phyloP scores from a whole-genome alignment of 352 stramenopile species.

The Globisporangium acanthophoron region DNA sequence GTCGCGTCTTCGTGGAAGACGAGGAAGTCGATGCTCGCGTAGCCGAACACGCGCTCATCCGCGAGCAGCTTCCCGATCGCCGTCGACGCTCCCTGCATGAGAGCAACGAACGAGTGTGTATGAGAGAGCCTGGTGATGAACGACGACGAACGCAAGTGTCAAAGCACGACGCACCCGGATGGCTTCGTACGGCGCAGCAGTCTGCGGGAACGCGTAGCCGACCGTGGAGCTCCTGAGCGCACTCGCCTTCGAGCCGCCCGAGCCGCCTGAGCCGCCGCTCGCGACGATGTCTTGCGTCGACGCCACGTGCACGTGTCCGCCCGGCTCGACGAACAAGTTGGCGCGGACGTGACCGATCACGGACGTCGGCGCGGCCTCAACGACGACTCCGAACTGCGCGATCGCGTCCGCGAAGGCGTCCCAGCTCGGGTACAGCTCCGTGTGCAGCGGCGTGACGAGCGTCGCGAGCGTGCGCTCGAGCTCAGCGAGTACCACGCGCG shows the following conservation, averaged over 20 bases:
- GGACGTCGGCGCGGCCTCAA: conserved; percentile 60
- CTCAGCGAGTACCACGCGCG: conserved; percentile 48
- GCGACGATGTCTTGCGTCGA: conserved; percentile 63
- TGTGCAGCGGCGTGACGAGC: conserved; percentile 19
- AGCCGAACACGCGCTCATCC: conserved; percentile 57
- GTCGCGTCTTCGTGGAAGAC: conserved; percentile 60
- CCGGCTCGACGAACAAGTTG: conserved; percentile 78
- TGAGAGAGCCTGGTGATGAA: not conserved
- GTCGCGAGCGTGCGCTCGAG: conserved; percentile 39
- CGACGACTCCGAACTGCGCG: conserved; percentile 60
- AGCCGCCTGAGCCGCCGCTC: conserved; percentile 1
- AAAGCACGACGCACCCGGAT: conserved; percentile 28
- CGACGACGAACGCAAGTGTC: not conserved
- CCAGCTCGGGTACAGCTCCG: conserved; percentile 67
- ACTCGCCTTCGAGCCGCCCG: not conserved
- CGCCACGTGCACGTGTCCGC: conserved; percentile 55
- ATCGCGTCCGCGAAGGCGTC: conserved; percentile 49
- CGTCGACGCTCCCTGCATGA: conserved; percentile 26
- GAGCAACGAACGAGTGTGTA: not conserved
- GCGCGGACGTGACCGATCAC: conserved; percentile 46
- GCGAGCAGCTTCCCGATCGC: conserved; percentile 42
- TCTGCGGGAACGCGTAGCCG: conserved; percentile 77
- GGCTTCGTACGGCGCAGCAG: conserved; percentile 61
- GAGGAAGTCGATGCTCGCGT: conserved; percentile 78
- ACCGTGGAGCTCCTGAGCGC: conserved; percentile 30